phyloP scores from a whole-genome alignment of 2,329 filamentous ascomycete species.

The Trichoderma citrinoviride region DNA sequence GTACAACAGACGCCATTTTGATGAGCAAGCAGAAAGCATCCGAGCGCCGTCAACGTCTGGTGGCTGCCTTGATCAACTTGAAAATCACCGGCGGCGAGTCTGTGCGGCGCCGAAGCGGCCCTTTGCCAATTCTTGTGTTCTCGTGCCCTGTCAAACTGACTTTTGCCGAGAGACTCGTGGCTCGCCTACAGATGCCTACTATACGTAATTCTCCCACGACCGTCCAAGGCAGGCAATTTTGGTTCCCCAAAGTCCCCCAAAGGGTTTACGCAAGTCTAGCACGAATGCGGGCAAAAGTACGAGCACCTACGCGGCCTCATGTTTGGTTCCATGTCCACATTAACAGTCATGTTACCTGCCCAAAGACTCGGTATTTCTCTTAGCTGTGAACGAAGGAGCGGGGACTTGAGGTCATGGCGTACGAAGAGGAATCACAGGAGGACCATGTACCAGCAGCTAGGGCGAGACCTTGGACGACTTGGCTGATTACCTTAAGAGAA shows the following conservation, averaged over 20 bases:
- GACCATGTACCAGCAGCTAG: not conserved
- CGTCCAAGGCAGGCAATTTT: conserved; percentile 13
- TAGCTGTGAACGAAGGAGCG: not conserved
- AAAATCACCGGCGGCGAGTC: not conserved
- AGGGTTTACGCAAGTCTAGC: not conserved
- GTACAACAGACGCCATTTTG: not conserved
- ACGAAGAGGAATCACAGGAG: not conserved
- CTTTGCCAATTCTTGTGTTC: conserved; percentile 5
- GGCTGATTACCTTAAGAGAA: not conserved
- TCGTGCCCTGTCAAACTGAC: conserved; percentile 12
- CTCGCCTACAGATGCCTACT: conserved; percentile 15
- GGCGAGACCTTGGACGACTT: not conserved
- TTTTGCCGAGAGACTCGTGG: conserved; percentile 14
- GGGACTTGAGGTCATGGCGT: conserved; percentile 1
- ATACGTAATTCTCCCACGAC: conserved; percentile 13
- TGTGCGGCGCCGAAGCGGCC: not conserved
- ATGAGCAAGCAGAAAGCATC: not conserved
- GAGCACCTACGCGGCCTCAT: not conserved
- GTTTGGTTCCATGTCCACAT: not conserved
- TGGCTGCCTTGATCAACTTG: conserved; percentile 3
- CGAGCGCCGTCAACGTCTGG: not conserved
- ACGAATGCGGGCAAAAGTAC: too few species aligned
- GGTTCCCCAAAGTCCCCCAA: not conserved
- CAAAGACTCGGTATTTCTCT: not conserved
- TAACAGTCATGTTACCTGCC: conserved; percentile 16